Evolutionary conservation across 129 eudicot species (phyloP).

Genomic region (Tanacetum coccineum): DNA sequence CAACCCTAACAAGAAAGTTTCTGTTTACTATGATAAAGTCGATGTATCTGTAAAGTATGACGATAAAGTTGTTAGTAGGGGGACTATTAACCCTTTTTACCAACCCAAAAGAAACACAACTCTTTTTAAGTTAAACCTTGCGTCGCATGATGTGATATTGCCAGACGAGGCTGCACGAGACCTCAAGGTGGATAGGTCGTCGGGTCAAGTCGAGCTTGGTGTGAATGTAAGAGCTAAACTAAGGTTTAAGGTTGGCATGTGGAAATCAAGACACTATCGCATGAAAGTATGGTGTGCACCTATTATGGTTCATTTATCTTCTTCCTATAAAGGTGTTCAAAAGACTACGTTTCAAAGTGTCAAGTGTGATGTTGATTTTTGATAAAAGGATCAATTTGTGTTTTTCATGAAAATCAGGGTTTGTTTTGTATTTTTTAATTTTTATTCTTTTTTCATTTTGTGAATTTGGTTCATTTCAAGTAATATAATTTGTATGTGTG

Average conservation of each 20-base stretch:
- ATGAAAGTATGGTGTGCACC: slow-evolving; percentile 62
- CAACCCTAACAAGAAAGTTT: slow-evolving; percentile 66
- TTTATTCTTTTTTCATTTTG: neutral
- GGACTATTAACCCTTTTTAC: slow-evolving; percentile 46
- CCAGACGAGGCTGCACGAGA: slow-evolving; percentile 28
- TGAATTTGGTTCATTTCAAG: slow-evolving; percentile 18
- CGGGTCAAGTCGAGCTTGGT: slow-evolving; percentile 52
- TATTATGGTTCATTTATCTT: slow-evolving; percentile 39
- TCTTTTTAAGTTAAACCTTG: slow-evolving; percentile 38
- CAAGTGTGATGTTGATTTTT: slow-evolving; percentile 58
- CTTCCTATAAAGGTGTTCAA: slow-evolving; percentile 32
- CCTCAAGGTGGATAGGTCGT: slow-evolving; percentile 42
- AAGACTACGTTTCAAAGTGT: slow-evolving; percentile 4
- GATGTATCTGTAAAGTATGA: slow-evolving; percentile 46
- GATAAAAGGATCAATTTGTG: slow-evolving; percentile 10
- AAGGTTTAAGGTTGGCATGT: slow-evolving; percentile 68
- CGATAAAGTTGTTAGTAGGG: slow-evolving; percentile 42
- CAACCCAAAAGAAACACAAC: slow-evolving; percentile 75
- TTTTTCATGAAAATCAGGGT: slow-evolving; percentile 21
- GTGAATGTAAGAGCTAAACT: slow-evolving; percentile 54
- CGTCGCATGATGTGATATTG: slow-evolving; percentile 43
- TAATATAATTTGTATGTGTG: slow-evolving; percentile 32
- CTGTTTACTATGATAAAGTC: slow-evolving; percentile 66
- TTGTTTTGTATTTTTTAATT: slow-evolving; percentile 9
- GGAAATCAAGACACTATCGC: slow-evolving; percentile 55